Percentiles rank a stretch among this genome's conserved stretches.
phyloP scores from a whole-genome alignment of 352 stramenopile genomes.

The Pythium aquatile region DNA sequence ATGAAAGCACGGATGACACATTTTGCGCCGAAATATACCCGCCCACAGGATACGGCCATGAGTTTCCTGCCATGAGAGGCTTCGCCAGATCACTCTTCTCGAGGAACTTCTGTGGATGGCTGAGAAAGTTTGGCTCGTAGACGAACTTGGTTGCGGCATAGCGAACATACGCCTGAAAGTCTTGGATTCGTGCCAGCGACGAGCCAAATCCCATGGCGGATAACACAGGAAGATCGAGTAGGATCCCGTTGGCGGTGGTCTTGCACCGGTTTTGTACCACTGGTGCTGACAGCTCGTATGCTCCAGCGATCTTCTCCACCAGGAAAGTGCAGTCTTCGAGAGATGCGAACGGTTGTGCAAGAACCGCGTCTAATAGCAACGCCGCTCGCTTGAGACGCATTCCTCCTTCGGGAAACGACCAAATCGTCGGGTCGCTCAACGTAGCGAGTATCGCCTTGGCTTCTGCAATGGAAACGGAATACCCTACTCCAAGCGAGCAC shows the following conservation, averaged over 20 bases:
- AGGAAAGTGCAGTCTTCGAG: conserved; percentile 29
- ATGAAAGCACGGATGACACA: conserved; percentile 25
- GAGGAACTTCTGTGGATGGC: conserved; percentile 11
- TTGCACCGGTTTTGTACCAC: conserved; percentile 27
- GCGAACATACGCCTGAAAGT: conserved; percentile 51
- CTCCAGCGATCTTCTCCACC: conserved; percentile 26
- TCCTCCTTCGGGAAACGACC: conserved; percentile 13
- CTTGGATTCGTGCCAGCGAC: conserved; percentile 30
- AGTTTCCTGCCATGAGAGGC: neutral
- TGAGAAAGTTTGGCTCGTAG: conserved; percentile 44
- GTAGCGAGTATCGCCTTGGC: conserved; percentile 7
- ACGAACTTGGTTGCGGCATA: conserved; percentile 56
- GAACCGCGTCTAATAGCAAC: conserved; percentile 49
- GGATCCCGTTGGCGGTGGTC: conserved; percentile 16
- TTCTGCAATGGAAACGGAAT: neutral
- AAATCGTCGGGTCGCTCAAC: conserved; percentile 10
- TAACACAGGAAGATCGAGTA: conserved; percentile 40
- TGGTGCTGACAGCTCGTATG: conserved; percentile 29
- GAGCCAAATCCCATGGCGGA: conserved; percentile 24
- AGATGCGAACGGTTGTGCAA: conserved; percentile 43
- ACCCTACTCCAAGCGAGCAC: conserved; percentile 13
- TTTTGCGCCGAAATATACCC: conserved; percentile 22
- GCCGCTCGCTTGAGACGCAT: conserved; percentile 28
- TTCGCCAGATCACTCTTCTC: conserved; percentile 4
- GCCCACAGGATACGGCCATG: conserved; percentile 17